A percentile compares a stretch with the other conserved stretches of the same genome.
phyloP scores from a whole-genome alignment of 2,329 filamentous ascomycete genomes.

The Claviceps lovelessii region DNA sequence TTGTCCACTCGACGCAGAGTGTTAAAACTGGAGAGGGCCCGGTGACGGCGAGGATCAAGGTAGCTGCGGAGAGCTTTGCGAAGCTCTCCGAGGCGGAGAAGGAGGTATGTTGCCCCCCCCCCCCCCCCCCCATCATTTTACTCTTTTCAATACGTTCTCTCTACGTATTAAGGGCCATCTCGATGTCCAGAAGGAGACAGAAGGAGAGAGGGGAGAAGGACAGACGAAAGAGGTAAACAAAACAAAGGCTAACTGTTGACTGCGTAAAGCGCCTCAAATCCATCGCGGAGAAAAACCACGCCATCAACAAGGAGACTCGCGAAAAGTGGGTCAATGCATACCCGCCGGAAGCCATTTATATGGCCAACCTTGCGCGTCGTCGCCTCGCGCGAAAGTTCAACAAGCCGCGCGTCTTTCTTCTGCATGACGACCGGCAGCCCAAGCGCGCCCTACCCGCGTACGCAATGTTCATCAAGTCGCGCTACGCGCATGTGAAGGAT shows the following conservation, averaged over 20 bases:
- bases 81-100: slow-evolving; percentile 24
- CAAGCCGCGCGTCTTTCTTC: slow-evolving; percentile 12
- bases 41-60: slow-evolving; percentile 12
- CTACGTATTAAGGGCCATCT: neutral
- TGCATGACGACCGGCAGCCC: slow-evolving; percentile 35
- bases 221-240: neutral
- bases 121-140: neutral
- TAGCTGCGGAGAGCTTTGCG: slow-evolving; percentile 23
- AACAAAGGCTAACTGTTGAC: neutral
- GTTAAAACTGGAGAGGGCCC: slow-evolving; percentile 6
- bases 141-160: neutral
- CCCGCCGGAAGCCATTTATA: slow-evolving; percentile 23
- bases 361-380: slow-evolving; percentile 34
- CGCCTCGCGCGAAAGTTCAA: slow-evolving; percentile 23
- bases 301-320: slow-evolving; percentile 23
- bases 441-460: slow-evolving; percentile 22
- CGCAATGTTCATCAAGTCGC: slow-evolving; percentile 23
- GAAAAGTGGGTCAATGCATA: slow-evolving; percentile 35
- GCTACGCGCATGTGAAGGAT: slow-evolving; percentile 14
- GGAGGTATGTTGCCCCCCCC: slow-evolving; percentile 25
- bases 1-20: slow-evolving; percentile 23
- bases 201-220: neutral
- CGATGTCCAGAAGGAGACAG: neutral
- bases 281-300: slow-evolving; percentile 24
- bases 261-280: slow-evolving; percentile 18